Base-by-base conservation (phyloP, 169 alveolate species). In the Eimeria mitis region DNA sequence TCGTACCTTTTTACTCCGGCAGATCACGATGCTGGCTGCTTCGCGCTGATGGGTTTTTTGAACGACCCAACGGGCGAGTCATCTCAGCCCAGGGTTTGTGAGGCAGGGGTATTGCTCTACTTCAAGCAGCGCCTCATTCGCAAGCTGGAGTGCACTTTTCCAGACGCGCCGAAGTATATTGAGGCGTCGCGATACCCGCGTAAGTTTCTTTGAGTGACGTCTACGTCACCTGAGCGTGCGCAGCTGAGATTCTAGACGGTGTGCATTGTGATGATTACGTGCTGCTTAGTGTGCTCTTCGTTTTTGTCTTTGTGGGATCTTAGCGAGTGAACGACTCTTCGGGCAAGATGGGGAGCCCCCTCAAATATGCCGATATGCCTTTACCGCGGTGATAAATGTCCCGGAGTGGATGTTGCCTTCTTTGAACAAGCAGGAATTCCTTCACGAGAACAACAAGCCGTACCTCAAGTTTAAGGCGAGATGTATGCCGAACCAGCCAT, bases 361-460 rank as follows among this genome's bases (percentile, higher is more conserved):
- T 23, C 96, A 96, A 96, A 83, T 97, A 65, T 97, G 97, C 95
- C 95, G 97, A 75, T 98, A 97, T 95, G 98, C 98, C 31, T 95
- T 98, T 28, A 98, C 99, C 25, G 99, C 98, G 31, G 96, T 98
- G 87, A 97, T 98, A 14, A 97, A 97, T 89, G 99, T 98, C 23
- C 99, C 99, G 2, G 97, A 97, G 89, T 98, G 99, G 99, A 98
- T 98, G 73, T 89, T 97, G 25, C 99, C 99, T 25, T 96, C 99
- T 40, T 96, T 97, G 65, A 98, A 97, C 70, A 98, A 98, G 97
- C 99, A 98, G 88, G 99, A 98, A 89, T 98, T 98, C 87, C 96
- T 98, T 0, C 98, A 98, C 63, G 99, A 98, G 94, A 97, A 97
- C 97, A 98, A 98, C 96, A 91, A 90, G 94, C 98, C 98, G 49